phyloP scores from a whole-genome alignment of 768 basidiomycete species.

The Lactarius pseudohatsudake region DNA sequence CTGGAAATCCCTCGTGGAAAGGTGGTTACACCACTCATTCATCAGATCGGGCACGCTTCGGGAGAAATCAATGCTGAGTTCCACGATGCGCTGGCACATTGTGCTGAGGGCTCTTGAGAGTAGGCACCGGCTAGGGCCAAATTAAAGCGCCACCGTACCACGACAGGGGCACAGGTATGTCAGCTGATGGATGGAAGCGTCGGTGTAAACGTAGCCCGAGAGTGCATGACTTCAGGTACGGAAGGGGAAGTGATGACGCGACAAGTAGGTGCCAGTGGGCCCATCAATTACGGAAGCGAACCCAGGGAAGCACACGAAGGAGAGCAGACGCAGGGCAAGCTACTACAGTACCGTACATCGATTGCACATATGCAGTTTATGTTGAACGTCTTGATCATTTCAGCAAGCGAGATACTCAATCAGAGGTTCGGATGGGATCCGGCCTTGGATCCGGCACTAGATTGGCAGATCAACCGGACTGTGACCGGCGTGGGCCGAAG shows the following conservation, averaged over 20 bases:
- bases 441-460: conserved; percentile 11
- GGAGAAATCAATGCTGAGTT: neutral
- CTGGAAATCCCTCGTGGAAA: neutral
- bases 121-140: neutral
- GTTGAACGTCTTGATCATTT: neutral
- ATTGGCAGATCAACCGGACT: conserved; percentile 16
- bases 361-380: neutral
- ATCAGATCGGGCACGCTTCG: neutral
- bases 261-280: conserved; percentile 19
- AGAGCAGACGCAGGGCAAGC: neutral
- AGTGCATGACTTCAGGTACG: conserved; percentile 9
- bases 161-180: conserved; percentile 16
- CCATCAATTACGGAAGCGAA: conserved; percentile 16
- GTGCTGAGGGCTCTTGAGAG: neutral
- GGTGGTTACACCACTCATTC: conserved; percentile 4
- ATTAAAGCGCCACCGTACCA: conserved; percentile 2
- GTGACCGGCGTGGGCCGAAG: conserved; percentile 28
- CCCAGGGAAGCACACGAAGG: neutral
- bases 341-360: neutral
- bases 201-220: conserved; percentile 15
- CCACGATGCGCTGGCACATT: conserved; percentile 20
- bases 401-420: neutral
- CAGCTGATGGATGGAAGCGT: conserved; percentile 23
- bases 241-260: conserved; percentile 27
- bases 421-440: conserved; percentile 16